Evolutionary conservation across 176 grass and related monocot species (phyloP), one percentile per base, ranked within the genome.

Genomic region (Phyllostachys edulis): DNA sequence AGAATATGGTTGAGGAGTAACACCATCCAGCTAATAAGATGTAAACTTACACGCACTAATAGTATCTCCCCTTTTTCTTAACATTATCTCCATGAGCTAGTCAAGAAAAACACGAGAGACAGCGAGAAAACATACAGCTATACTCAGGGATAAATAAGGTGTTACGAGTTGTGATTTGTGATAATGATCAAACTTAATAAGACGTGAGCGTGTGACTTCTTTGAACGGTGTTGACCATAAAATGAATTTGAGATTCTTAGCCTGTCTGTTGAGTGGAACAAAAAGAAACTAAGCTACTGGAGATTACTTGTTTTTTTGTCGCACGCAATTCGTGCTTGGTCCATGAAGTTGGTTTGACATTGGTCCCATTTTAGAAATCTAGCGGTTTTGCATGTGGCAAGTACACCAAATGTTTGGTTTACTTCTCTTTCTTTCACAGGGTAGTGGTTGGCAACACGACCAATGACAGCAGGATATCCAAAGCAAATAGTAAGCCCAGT

Each of bases 11-110:
- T 71, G 8, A 50, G 7, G 5, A 59, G 11, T 51, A 46, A 38
- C 39, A 21, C 5, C 42, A 11, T 60, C 60, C 61, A 75, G 61
- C 76, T 85, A 50, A 74, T 74, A 47, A 67, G 41, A 60, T 29
- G 5, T 39, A 74, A 81, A 69, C 74, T 74, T 73, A 40, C 47
- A 65, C 14, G 1, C 61, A 49, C 21, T 18, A 88, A 21, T 29
- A 1, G 5, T 61, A 42, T 75, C 21, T 54, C 6, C 20, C 40
- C 4, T 71, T 84, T 84, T 88, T 47, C 7, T 89, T 88, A 73
- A 67, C 41, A 47, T 80, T 89, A 41, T 85, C 76, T 60, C n/a
- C 7, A 9, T 39, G 41, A 47, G 24, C 29, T 37, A 15, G 26
- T 57, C 21, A 39, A 60, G 59, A 76, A 21, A 34, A 88, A 88